Conservation (phyloP, 2,329 filamentous ascomycete genomes). For the Penicillium sp. region DNA sequence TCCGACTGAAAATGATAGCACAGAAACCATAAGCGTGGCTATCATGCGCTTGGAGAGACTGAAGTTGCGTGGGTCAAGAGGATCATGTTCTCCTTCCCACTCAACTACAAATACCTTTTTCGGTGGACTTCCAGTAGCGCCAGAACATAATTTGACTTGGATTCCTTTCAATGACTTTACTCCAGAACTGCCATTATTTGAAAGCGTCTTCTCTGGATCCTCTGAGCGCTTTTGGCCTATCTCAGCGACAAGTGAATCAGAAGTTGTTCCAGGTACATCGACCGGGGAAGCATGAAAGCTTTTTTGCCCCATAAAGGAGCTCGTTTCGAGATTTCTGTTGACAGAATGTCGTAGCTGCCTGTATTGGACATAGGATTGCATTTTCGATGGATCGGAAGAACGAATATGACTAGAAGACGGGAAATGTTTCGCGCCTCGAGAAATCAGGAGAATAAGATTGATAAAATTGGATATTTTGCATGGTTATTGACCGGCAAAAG, state of each 20-base stretch:
- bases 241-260: background rate
- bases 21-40: slow-evolving; percentile 49
- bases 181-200: background rate
- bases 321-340: background rate
- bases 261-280: background rate
- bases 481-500: background rate
- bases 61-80: slow-evolving; percentile 47
- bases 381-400: background rate
- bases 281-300: background rate
- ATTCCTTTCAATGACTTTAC: background rate
- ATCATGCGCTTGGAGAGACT: slow-evolving; percentile 37
- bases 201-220: background rate
- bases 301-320: background rate
- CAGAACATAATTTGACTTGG: background rate
- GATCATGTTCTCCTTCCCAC: slow-evolving; percentile 45
- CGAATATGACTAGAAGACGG: background rate
- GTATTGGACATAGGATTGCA: background rate
- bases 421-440: background rate
- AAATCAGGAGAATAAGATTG: background rate
- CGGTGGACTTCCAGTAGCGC: background rate
- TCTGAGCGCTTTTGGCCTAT: background rate
- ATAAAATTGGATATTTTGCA: background rate
- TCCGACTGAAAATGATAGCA: slow-evolving; percentile 57
- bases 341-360: background rate
- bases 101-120: slow-evolving; percentile 36